Conservation (phyloP, 164 flowering plant genomes). For the Liquidambar formosana region DNA sequence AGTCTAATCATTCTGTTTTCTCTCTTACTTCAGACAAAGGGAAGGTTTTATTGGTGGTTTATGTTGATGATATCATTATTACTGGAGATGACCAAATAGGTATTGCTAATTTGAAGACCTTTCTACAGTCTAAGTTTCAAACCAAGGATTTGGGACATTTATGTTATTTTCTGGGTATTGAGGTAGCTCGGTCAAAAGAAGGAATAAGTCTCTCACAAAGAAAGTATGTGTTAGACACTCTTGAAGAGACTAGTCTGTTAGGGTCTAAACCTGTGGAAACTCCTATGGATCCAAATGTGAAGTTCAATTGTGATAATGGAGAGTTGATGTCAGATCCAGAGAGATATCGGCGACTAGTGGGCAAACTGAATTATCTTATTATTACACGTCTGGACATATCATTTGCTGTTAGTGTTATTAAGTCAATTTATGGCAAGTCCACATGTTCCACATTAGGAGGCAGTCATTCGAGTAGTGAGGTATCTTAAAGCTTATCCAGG, state of each 20-base stretch:
- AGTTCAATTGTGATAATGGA: not conserved
- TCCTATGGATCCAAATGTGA: not conserved
- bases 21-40: not conserved
- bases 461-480: not conserved
- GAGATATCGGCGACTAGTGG: conserved; percentile 3
- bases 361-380: conserved; percentile 14
- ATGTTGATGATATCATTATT: not conserved
- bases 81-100: not conserved
- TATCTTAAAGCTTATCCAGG: no score
- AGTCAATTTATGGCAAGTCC: conserved; percentile 9
- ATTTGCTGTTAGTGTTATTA: conserved; percentile 3
- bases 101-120: not conserved
- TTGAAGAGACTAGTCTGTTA: not conserved
- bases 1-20: not conserved
- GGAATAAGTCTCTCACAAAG: not conserved
- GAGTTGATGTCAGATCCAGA: not conserved
- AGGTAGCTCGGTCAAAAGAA: not conserved
- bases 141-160: not conserved
- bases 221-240: not conserved
- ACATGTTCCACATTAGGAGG: not conserved
- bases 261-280: not conserved
- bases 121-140: not conserved
- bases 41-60: not conserved
- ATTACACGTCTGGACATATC: conserved; percentile 10
- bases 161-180: not conserved